Evolutionary conservation across 305 asterid genomes (phyloP), one percentile per base, ranked within the genome.

Genomic region (Fraxinus greggii): DNA sequence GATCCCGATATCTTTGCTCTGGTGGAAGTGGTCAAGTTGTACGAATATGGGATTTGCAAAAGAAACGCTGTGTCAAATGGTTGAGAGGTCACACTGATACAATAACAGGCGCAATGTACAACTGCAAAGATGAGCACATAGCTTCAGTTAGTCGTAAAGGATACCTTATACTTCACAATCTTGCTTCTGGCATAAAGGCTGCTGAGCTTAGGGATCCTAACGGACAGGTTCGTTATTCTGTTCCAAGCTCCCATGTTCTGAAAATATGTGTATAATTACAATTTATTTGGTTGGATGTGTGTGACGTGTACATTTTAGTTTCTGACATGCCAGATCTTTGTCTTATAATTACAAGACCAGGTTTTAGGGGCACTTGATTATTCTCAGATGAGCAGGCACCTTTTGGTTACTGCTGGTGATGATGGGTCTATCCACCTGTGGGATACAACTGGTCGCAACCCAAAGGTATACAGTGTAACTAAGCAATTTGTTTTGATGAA

Each of bases 131-230:
- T 87, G 99, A 97, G 84, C 98, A 97, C 85, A 86, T 97, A 85
- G 98, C 99, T 87, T 97, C 99, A 73, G 92, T 91, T 78, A 95
- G 99, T 84, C 97, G 94, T 86, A 93, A 92, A 85, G 99, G 99
- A 65, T 93, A 92, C 86, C 97, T 97, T 82, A 91, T 97, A 85
- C 92, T 97, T 88, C 99, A 97, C 92, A 97, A 92, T 89, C 98
- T 97, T 82, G 93, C 98, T 86, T 94, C 99, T 87, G 94, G 98
- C 84, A 90, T 97, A 33, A 95, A 31, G 86, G 97, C 98, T 85
- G 92, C 98, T 59, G 98, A 93, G 87, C 94, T 95, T 80, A 91
- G 91, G 91, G 99, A 93, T 85, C 98, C 99, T 73, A 92, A 92
- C 84, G 92, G 90, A 85, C 99, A 97, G 99, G 99, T 97, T 86